Base-by-base conservation (phyloP, 1,139 yeast genomes). In the Hanseniaspora uvarum region DNA sequence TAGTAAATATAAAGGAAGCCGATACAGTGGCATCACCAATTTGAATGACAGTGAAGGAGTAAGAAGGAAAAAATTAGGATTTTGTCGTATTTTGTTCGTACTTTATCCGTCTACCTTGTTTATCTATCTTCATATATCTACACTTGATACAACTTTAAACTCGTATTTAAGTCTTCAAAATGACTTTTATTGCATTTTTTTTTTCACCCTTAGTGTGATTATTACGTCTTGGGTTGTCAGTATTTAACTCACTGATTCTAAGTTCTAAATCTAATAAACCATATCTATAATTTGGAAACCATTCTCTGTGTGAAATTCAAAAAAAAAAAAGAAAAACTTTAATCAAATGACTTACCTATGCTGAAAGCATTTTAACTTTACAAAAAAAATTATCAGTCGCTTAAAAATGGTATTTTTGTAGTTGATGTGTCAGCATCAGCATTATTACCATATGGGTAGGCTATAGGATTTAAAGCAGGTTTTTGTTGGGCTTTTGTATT, bases 91-190 rank as follows among this genome's bases (percentile, higher is more conserved):
- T n/a, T n/a, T n/a, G n/a, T 24, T 21, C 11, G 31, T 12, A n/a
- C 3, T 28, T 18, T 12, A 44, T 30, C 37, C 47, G 47, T 30
- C 23, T 30, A 44, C 11, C 36, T 6, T 36, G 16, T 18, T 37
- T 46, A 12, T 21, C 21, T 12, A 21, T 19, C 19, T 92, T 79
- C 41, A 87, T 79, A 1, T 86, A 84, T 2, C 95, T 94, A 70
- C 96, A 88, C 65, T 89, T 83, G 64, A 88, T 73, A 65, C 96
- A 88, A 57, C n/a, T 81, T 81, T 58, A 86, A 73, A 66, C 89
- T 89, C 63, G 89, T 88, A 7, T 96, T 96, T 74, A 89, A 89
- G 66, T 89, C 89, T 68, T 89, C 96, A 66, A 88, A 89, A 49
- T 80, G 76, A 66, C 96, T 89, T 36, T 79, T 75, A 31, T 77